Evolutionary conservation across 257 asterid species (phyloP).

Genomic region (Solanum verrucosum): DNA sequence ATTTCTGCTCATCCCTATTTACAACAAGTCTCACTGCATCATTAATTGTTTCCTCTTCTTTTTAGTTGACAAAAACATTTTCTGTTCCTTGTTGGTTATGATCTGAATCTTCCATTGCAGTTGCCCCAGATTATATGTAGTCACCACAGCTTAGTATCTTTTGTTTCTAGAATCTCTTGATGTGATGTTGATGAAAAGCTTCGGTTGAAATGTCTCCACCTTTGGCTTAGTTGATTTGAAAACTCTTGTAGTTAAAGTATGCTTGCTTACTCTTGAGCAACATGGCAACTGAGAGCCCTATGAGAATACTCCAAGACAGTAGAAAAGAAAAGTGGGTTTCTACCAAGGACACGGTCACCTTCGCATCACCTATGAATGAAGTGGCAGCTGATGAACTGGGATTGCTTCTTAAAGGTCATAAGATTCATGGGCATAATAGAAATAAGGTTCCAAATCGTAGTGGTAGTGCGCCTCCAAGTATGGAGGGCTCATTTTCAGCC

Average conservation of each 20-base stretch:
- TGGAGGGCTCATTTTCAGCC: slow-evolving; percentile 66
- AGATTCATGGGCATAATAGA: slow-evolving; percentile 29
- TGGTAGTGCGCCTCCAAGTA: slow-evolving; percentile 93
- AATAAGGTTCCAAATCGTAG: slow-evolving; percentile 54
- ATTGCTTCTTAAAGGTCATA: slow-evolving; percentile 44
- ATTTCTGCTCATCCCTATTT: neutral
- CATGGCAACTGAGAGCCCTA: slow-evolving; percentile 86
- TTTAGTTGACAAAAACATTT: neutral
- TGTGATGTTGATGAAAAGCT: slow-evolving; percentile 3
- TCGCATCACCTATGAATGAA: slow-evolving; percentile 24
- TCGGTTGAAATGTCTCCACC: neutral
- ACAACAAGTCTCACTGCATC: neutral
- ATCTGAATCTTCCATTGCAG: neutral
- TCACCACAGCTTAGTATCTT: neutral
- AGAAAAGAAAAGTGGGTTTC: slow-evolving; percentile 56
- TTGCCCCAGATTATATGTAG: neutral
- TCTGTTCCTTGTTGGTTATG: neutral
- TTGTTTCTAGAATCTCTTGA: neutral
- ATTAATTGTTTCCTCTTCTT: neutral
- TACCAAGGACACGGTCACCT: slow-evolving; percentile 34
- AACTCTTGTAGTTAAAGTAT: slow-evolving; percentile 9
- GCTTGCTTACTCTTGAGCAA: neutral
- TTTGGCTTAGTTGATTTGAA: neutral
- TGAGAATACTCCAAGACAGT: slow-evolving; percentile 51
- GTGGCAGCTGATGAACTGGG: slow-evolving; percentile 62